phyloP scores from a whole-genome alignment of 495 filamentous ascomycete genomes.

The Sordaria brevicollis region DNA sequence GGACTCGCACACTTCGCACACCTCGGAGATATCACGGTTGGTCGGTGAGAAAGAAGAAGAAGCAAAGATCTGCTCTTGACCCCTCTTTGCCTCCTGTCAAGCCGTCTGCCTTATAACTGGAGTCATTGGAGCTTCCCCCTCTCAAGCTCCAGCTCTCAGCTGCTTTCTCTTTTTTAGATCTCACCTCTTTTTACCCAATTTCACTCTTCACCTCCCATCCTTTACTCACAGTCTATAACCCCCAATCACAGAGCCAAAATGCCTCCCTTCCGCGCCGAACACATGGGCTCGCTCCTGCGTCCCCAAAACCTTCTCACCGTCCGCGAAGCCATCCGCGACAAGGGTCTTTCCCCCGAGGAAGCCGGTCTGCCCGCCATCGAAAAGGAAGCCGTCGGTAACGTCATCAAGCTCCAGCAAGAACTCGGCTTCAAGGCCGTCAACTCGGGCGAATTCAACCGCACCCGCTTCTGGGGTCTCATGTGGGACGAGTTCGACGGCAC shows the following conservation, averaged over 20 bases:
- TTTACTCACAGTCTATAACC: not conserved
- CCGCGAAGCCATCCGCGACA: slow-evolving; percentile 48
- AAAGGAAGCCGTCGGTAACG: slow-evolving; percentile 55
- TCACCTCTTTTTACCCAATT: not conserved
- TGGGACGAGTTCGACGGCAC: slow-evolving; percentile 64
- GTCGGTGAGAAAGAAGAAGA: not conserved
- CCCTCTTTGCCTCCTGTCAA: not conserved
- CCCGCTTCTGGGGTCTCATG: slow-evolving; percentile 57
- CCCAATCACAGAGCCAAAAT: slow-evolving; percentile 20
- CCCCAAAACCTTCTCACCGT: slow-evolving; percentile 55
- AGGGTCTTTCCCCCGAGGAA: slow-evolving; percentile 44
- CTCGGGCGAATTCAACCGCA: slow-evolving; percentile 68
- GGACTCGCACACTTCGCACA: not conserved
- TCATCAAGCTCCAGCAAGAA: slow-evolving; percentile 54
- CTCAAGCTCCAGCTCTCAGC: not conserved
- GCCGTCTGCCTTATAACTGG: not conserved
- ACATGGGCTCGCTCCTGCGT: slow-evolving; percentile 72
- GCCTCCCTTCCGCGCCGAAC: slow-evolving; percentile 77
- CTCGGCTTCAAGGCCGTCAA: slow-evolving; percentile 59
- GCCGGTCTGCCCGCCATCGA: slow-evolving; percentile 43
- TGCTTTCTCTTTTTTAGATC: not conserved
- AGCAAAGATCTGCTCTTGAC: not conserved
- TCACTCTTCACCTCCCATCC: not conserved
- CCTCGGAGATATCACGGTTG: not conserved
- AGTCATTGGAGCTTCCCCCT: not conserved